phyloP scores from a whole-genome alignment of 2,329 filamentous ascomycete species.

The Arthroderma sp. region DNA sequence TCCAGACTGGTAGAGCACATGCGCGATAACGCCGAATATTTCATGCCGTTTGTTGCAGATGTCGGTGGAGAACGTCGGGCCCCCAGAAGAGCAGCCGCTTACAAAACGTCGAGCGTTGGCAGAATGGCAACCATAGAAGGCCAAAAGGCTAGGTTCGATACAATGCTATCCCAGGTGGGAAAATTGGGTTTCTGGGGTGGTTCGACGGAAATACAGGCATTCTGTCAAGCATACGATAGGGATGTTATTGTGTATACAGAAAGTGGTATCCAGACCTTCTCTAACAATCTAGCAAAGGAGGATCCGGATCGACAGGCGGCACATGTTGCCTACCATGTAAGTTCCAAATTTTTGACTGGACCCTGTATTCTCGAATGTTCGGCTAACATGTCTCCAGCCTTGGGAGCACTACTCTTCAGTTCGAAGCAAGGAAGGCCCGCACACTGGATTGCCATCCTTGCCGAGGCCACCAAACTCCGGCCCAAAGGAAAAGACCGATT shows the following conservation, averaged over 20 bases:
- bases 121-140: slow-evolving; percentile 40
- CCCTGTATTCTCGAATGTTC: not conserved
- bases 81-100: slow-evolving; percentile 39
- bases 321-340: slow-evolving; percentile 52
- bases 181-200: slow-evolving; percentile 50
- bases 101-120: slow-evolving; percentile 38
- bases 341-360: slow-evolving; percentile 17
- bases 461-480: slow-evolving; percentile 7
- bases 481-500: not conserved
- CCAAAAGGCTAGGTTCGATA: slow-evolving; percentile 44
- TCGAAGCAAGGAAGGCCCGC: slow-evolving; percentile 45
- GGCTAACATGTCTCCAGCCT: slow-evolving; percentile 27
- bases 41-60: slow-evolving; percentile 48
- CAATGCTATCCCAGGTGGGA: slow-evolving; percentile 47
- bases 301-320: slow-evolving; percentile 24
- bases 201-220: slow-evolving; percentile 55
- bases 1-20: slow-evolving; percentile 48
- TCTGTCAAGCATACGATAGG: slow-evolving; percentile 46
- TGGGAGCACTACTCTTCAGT: slow-evolving; percentile 58
- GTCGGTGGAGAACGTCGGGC: slow-evolving; percentile 45
- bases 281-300: slow-evolving; percentile 32
- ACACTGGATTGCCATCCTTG: slow-evolving; percentile 42
- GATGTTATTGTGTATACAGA: slow-evolving; percentile 49
- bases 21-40: slow-evolving; percentile 46
- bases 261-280: slow-evolving; percentile 25